A percentile compares a stretch with the other conserved stretches of the same genome.
Evolutionary conservation across 225 moss, liverwort and hornwort species (phyloP).

Genomic region (Bryum argenteum): DNA sequence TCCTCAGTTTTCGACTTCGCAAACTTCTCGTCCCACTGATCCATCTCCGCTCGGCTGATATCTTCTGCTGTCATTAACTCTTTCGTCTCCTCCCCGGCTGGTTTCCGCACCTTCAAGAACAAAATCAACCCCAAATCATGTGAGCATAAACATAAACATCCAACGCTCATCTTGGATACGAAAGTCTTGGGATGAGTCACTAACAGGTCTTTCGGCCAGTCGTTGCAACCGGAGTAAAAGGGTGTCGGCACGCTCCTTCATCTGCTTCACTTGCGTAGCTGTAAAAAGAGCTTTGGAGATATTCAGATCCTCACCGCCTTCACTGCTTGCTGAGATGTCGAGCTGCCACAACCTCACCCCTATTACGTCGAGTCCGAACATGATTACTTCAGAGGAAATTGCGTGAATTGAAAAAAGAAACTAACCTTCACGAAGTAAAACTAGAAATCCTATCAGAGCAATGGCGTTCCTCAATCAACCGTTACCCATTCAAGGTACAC

Average conservation of each 20-base stretch:
- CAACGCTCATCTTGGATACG: conserved; percentile 9
- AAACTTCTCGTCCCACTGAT: conserved; percentile 84
- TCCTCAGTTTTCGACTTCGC: conserved; percentile 45
- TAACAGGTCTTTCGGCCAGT: conserved; percentile 74
- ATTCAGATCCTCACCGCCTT: conserved; percentile 65
- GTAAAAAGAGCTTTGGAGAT: conserved; percentile 62
- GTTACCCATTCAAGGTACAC: neutral
- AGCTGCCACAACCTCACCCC: conserved; percentile 61
- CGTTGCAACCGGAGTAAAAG: conserved; percentile 57
- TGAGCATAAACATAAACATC: conserved; percentile 22
- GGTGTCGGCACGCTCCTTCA: conserved; percentile 61
- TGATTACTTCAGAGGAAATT: neutral
- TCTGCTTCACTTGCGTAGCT: conserved; percentile 67
- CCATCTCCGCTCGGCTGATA: conserved; percentile 58
- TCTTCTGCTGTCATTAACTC: conserved; percentile 61
- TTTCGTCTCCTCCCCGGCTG: conserved; percentile 43
- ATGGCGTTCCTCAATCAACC: conserved; percentile 7
- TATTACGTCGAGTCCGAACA: conserved; percentile 14
- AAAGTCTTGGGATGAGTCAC: conserved; percentile 31
- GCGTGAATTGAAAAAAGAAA: neutral
- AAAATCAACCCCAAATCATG: neutral
- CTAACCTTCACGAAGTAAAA: conserved; percentile 2
- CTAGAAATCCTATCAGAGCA: conserved; percentile 18
- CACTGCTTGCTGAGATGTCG: conserved; percentile 78
- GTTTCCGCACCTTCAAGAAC: conserved; percentile 28